phyloP scores from a whole-genome alignment of 2,329 filamentous ascomycete species.

The Aspergillus puulaauensis region DNA sequence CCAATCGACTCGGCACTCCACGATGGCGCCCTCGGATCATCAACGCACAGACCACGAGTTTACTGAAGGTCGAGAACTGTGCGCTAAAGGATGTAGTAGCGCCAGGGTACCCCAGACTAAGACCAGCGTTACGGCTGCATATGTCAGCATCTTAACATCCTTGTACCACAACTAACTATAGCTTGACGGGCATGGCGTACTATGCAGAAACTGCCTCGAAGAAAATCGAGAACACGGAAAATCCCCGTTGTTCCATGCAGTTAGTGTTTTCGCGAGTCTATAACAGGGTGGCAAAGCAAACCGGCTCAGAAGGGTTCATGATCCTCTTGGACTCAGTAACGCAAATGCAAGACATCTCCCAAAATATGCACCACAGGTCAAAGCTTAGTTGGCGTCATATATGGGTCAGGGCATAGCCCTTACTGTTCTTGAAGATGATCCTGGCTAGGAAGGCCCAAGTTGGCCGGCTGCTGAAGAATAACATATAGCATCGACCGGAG shows the following conservation, averaged over 20 bases:
- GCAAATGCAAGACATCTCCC: slow-evolving; percentile 59
- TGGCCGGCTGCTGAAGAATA: slow-evolving; percentile 59
- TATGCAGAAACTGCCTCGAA: slow-evolving; percentile 44
- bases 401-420: slow-evolving; percentile 53
- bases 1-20: slow-evolving; percentile 56
- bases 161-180: no score
- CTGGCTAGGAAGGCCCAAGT: slow-evolving; percentile 59
- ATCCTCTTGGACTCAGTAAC: slow-evolving; percentile 51
- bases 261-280: not conserved
- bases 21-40: slow-evolving; percentile 58
- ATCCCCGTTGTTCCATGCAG: slow-evolving; percentile 25
- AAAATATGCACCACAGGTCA: slow-evolving; percentile 64
- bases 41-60: slow-evolving; percentile 55
- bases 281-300: slow-evolving; percentile 12
- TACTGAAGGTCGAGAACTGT: slow-evolving; percentile 50
- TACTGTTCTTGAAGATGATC: slow-evolving; percentile 40
- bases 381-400: slow-evolving; percentile 64
- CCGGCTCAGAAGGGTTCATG: slow-evolving; percentile 25
- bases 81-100: slow-evolving; percentile 39
- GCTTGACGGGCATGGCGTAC: slow-evolving; percentile 23
- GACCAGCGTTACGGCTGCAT: slow-evolving; percentile 33
- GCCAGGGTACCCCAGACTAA: slow-evolving; percentile 33
- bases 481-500: slow-evolving; percentile 62
- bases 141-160: slow-evolving; percentile 3
- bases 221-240: slow-evolving; percentile 57